phyloP scores from a whole-genome alignment of 257 asterid species.

The Jasminum sambac region DNA sequence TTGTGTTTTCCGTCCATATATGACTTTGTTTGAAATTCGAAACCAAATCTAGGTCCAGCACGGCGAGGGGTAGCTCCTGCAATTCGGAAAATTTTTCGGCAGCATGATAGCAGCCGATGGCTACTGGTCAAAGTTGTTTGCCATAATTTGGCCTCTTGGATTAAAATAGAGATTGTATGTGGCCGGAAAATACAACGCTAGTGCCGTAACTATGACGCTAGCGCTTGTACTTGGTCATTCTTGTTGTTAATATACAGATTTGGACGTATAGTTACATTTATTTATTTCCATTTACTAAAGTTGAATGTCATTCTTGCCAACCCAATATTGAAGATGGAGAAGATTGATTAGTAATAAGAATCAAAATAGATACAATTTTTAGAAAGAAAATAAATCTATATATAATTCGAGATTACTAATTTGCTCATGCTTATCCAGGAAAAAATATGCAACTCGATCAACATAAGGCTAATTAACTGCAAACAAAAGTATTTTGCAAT shows the following conservation, averaged over 20 bases:
- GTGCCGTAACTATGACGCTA: no score
- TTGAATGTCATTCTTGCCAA: neutral
- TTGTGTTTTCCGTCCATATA: no score
- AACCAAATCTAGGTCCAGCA: no score
- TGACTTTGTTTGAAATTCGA: no score
- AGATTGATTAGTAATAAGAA: neutral
- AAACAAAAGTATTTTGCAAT: conserved; percentile 18
- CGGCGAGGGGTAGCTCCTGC: no score
- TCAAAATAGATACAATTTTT: neutral
- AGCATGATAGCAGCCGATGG: no score
- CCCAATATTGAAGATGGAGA: neutral
- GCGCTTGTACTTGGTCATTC: no score
- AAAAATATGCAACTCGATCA: conserved; percentile 16
- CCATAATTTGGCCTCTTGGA: no score
- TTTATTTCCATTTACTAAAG: neutral
- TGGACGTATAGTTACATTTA: neutral
- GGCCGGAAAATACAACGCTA: no score
- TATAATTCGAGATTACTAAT: neutral
- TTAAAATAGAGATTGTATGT: no score
- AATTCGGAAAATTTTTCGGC: no score
- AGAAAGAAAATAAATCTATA: neutral
- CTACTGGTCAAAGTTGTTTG: no score
- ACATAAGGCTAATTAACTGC: conserved; percentile 17
- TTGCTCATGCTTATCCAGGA: neutral
- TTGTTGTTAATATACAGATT: neutral